A percentile compares a stretch with the other conserved stretches of the same genome.
phyloP scores from a whole-genome alignment of 164 flowering plant genomes.

The Macadamia tetraphylla region DNA sequence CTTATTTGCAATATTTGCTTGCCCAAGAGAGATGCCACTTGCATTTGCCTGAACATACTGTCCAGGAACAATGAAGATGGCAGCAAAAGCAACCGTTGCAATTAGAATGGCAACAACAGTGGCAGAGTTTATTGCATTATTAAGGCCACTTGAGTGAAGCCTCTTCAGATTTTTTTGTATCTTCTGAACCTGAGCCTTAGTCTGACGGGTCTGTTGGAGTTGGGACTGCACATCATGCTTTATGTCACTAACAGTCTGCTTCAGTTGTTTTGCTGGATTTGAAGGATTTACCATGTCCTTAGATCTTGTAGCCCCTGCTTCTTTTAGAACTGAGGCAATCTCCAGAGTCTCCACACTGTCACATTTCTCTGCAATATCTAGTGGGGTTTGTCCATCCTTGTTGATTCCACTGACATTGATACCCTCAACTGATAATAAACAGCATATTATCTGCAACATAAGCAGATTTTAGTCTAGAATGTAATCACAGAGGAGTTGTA shows the following conservation, averaged over 20 bases:
- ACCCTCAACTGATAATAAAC: slow-evolving; percentile 44
- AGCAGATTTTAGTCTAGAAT: neutral
- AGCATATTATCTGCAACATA: slow-evolving; percentile 42
- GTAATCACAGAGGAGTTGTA: neutral
- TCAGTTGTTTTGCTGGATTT: slow-evolving; percentile 57
- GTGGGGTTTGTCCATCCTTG: slow-evolving; percentile 52
- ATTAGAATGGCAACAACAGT: slow-evolving; percentile 32
- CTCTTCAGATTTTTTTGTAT: slow-evolving; percentile 58
- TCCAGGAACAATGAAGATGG: slow-evolving; percentile 29
- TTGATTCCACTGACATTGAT: slow-evolving; percentile 40
- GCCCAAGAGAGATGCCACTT: slow-evolving; percentile 34
- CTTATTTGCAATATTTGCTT: slow-evolving; percentile 45
- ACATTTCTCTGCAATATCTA: slow-evolving; percentile 55
- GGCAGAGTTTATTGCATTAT: slow-evolving; percentile 62
- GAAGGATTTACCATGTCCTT: slow-evolving; percentile 47
- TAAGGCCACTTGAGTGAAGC: slow-evolving; percentile 61
- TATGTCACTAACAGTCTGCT: slow-evolving; percentile 76
- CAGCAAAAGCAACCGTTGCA: slow-evolving; percentile 79
- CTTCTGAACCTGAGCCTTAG: slow-evolving; percentile 49
- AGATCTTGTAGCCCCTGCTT: slow-evolving; percentile 44
- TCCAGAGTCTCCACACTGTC: slow-evolving; percentile 32
- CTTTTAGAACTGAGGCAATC: slow-evolving; percentile 32
- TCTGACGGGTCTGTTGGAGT: slow-evolving; percentile 59
- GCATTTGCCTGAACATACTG: slow-evolving; percentile 30
- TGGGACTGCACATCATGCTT: slow-evolving; percentile 66